Evolutionary conservation across 805 yeast species (phyloP).

Genomic region (Phaffomyces opuntiae): DNA sequence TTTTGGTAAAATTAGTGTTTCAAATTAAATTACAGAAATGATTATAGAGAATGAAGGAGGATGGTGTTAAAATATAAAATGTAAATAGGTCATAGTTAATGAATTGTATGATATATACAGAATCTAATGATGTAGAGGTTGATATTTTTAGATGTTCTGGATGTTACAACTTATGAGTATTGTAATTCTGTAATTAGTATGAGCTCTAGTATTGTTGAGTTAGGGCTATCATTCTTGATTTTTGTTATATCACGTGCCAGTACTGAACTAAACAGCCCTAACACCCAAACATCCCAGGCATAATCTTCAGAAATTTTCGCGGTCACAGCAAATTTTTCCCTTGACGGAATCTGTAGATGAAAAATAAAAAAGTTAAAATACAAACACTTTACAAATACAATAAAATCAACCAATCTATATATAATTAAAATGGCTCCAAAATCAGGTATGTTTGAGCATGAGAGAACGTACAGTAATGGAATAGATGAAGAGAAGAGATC

Average conservation of each 20-base stretch:
- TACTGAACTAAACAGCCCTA: neutral
- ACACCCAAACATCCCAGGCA: neutral
- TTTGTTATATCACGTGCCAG: neutral
- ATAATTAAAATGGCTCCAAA: conserved; percentile 39
- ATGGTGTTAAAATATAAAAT: neutral
- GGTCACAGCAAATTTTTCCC: neutral
- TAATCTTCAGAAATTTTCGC: neutral
- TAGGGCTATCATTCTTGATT: neutral
- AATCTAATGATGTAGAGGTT: neutral
- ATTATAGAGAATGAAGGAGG: neutral
- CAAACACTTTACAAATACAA: neutral
- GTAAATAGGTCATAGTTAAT: conserved; percentile 10
- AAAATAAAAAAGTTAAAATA: conserved; percentile 5
- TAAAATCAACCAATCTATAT: conserved; percentile 9
- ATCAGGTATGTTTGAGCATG: conserved; percentile 39
- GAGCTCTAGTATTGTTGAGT: too few species aligned
- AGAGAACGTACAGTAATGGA: neutral
- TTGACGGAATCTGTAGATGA: neutral
- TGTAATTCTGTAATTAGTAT: too few species aligned
- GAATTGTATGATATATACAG: conserved; percentile 6
- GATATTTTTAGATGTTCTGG: too few species aligned
- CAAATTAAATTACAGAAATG: neutral
- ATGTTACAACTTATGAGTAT: too few species aligned
- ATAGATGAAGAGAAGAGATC: neutral
- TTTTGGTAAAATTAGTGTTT: conserved; percentile 23